These are phyloP conservation scores for Kazachstania africana DNA, from an alignment of 805 yeast species.

Conservation along the genomic window DNA sequence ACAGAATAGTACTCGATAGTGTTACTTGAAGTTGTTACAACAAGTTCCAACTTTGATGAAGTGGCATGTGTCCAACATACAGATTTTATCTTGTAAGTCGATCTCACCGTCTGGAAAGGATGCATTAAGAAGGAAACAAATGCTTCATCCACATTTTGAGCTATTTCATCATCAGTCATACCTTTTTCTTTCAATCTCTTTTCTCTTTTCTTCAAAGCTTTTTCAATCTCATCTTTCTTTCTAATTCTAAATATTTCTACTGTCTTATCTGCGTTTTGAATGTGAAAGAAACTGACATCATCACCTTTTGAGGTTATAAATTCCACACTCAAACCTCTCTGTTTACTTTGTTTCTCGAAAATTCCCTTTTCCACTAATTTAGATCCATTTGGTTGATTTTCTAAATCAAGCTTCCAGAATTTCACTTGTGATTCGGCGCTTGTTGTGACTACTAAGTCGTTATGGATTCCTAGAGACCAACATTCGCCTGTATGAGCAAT, in stretches of 20 bases:
- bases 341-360: conserved; percentile 65
- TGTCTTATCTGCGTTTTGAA: conserved; percentile 73
- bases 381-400: conserved; percentile 29
- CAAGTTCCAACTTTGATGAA: conserved; percentile 43
- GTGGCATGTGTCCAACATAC: conserved; percentile 49
- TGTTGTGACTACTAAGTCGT: conserved; percentile 47
- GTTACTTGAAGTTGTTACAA: conserved; percentile 61
- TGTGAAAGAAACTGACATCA: conserved; percentile 36
- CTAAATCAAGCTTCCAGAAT: conserved; percentile 65
- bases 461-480: conserved; percentile 61
- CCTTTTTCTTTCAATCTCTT: conserved; percentile 72
- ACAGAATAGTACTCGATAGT: conserved; percentile 58
- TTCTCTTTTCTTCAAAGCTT: conserved; percentile 65
- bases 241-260: conserved; percentile 73
- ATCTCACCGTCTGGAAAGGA: conserved; percentile 57
- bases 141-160: conserved; percentile 35
- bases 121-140: conserved; percentile 48
- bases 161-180: conserved; percentile 45
- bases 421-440: conserved; percentile 76
- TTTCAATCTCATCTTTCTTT: conserved; percentile 61
- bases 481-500: conserved; percentile 89
- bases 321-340: conserved; percentile 50
- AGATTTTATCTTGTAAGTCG: conserved; percentile 50
- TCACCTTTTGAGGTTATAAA: conserved; percentile 30
- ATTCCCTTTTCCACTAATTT: conserved; percentile 49